A percentile compares a stretch with the other conserved stretches of the same genome.
Conservation (phyloP, 177 flowering plant species). For the Vitis hybrid region DNA sequence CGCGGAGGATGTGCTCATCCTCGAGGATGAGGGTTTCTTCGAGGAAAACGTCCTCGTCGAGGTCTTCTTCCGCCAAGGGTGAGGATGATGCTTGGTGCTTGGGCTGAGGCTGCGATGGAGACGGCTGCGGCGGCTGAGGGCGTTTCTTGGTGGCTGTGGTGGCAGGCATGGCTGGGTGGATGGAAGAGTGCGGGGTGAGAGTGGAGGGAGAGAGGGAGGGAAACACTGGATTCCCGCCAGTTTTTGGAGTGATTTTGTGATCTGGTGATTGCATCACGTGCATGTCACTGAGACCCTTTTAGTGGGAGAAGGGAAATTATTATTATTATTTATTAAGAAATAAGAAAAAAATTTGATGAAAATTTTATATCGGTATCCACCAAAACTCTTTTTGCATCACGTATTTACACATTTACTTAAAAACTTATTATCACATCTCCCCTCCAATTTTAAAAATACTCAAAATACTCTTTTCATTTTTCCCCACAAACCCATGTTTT, state of each 20-base stretch:
- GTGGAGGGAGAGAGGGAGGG: constrained; percentile 5
- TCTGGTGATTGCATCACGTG: neutral
- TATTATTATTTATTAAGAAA: too few species aligned
- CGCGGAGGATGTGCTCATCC: constrained; percentile 62
- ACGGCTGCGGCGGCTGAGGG: constrained; percentile 27
- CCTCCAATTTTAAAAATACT: too few species aligned
- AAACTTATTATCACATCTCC: neutral
- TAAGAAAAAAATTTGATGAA: neutral
- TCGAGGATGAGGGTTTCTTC: constrained; percentile 73
- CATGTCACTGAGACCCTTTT: neutral
- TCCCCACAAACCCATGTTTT: too few species aligned
- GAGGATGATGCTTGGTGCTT: constrained; percentile 26
- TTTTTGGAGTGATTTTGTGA: constrained; percentile 8
- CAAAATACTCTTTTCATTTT: neutral
- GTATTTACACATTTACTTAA: too few species aligned
- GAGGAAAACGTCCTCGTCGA: constrained; percentile 85
- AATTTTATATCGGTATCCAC: too few species aligned
- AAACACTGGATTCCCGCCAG: constrained; percentile 24
- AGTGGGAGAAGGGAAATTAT: neutral
- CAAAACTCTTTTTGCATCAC: neutral
- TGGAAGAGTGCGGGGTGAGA: constrained; percentile 1
- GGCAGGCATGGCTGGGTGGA: constrained; percentile 21
- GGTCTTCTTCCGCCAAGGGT: constrained; percentile 47
- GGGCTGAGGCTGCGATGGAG: constrained; percentile 12
- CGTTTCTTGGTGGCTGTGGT: constrained; percentile 35